Evolutionary conservation across 2,329 filamentous ascomycete genomes (phyloP).

Genomic region (Rhexocercosporidium sp.): DNA sequence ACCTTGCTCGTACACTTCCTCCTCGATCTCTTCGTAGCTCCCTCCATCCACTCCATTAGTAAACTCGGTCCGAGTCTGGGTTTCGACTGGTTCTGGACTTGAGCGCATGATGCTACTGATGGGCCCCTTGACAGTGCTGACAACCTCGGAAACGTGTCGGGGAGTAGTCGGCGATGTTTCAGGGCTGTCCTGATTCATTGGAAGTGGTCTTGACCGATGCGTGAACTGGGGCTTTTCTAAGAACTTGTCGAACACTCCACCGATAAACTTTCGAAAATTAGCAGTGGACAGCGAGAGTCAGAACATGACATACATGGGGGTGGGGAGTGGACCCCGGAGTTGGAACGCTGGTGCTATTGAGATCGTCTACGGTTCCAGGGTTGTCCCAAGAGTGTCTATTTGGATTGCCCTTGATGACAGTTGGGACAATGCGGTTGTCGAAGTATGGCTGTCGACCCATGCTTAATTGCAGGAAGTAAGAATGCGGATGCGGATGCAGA

Average conservation of each 20-base stretch:
- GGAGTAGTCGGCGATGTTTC: too few relatives aligned
- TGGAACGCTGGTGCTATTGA: not conserved
- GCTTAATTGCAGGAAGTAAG: not conserved
- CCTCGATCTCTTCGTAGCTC: too few relatives aligned
- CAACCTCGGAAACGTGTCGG: too few relatives aligned
- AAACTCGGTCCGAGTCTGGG: too few relatives aligned
- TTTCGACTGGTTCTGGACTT: too few relatives aligned
- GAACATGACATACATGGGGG: not conserved
- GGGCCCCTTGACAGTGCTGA: too few relatives aligned
- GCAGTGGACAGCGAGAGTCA: not conserved
- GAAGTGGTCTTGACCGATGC: too few relatives aligned
- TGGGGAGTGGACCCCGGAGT: not conserved
- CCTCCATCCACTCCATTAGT: too few relatives aligned
- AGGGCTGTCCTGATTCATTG: too few relatives aligned
- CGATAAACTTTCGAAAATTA: not conserved
- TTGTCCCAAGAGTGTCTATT: not conserved
- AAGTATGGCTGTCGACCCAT: too few relatives aligned
- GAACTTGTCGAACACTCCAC: not conserved
- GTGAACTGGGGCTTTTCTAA: not conserved
- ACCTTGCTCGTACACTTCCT: not conserved
- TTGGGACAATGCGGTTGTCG: too few relatives aligned
- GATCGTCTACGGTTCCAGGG: not conserved
- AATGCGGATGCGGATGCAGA: not conserved
- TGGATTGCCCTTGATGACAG: not conserved
- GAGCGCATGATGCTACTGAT: too few relatives aligned